Conservation (phyloP, 2,329 filamentous ascomycete genomes). For the Exophiala aquamarina region DNA sequence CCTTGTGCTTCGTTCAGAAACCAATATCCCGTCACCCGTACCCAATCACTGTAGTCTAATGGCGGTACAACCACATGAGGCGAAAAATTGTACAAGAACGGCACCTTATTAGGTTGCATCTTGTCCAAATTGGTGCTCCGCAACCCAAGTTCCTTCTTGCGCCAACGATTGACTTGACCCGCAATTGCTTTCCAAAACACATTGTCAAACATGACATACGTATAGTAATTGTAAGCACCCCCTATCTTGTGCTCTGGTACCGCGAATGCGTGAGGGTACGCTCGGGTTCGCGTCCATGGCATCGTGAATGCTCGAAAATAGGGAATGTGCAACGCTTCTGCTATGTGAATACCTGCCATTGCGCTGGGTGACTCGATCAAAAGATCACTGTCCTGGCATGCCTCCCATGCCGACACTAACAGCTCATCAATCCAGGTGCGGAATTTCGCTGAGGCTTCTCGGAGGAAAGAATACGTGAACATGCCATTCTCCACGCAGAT, state of each 20-base stretch:
- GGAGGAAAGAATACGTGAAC: constrained; percentile 89
- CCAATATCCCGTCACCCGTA: constrained; percentile 96
- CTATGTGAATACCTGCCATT: constrained; percentile 97
- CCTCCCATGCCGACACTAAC: constrained; percentile 74
- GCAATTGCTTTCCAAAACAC: constrained; percentile 95
- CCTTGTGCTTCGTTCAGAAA: constrained; percentile 73
- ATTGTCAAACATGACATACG: constrained; percentile 94
- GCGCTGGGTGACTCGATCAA: constrained; percentile 94
- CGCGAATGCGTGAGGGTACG: constrained; percentile 95
- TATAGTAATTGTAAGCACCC: constrained; percentile 90
- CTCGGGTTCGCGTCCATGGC: constrained; percentile 95
- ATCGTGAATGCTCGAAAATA: constrained; percentile 98
- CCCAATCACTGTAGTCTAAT: constrained; percentile 96
- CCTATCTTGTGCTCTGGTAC: constrained; percentile 93
- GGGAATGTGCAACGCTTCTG: constrained; percentile 85
- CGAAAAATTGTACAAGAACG: constrained; percentile 97
- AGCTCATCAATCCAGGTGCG: constrained; percentile 93
- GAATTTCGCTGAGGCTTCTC: constrained; percentile 82
- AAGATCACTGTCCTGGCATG: constrained; percentile 83
- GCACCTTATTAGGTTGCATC: constrained; percentile 95
- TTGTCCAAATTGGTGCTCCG: constrained; percentile 82
- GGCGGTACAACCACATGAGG: constrained; percentile 91
- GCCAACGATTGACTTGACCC: constrained; percentile 89
- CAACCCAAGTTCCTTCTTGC: constrained; percentile 74
- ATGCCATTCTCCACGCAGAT: constrained; percentile 97